phyloP scores from a whole-genome alignment of 441 rosid species.

The Gossypium gossypioides region DNA sequence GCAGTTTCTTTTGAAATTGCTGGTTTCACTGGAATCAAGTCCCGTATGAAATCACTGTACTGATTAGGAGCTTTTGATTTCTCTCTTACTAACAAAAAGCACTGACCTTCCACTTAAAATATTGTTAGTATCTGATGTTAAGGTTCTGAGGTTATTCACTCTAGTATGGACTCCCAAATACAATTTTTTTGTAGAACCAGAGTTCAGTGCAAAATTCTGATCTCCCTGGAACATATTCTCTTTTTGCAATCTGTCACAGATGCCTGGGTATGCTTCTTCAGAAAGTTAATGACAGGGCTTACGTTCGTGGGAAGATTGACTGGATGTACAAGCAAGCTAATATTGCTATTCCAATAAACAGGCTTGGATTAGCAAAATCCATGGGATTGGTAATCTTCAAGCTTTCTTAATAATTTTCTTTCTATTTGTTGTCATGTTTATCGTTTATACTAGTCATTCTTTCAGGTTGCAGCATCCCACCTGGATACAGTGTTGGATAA shows the following conservation, averaged over 20 bases:
- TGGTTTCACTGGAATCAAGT: neutral
- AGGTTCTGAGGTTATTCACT: neutral
- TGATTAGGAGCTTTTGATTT: neutral
- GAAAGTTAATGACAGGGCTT: conserved; percentile 76
- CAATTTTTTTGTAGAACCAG: neutral
- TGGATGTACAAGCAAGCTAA: conserved; percentile 90
- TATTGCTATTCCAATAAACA: conserved; percentile 73
- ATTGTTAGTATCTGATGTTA: neutral
- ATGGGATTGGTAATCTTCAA: conserved; percentile 83
- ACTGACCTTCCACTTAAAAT: neutral
- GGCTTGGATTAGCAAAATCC: conserved; percentile 97
- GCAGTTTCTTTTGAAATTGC: neutral
- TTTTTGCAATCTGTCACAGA: conserved; percentile 30
- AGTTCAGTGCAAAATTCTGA: conserved; percentile 8
- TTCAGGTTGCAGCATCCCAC: conserved; percentile 96
- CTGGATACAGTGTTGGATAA: conserved; percentile 89
- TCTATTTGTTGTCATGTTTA: conserved; percentile 7
- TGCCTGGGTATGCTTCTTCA: conserved; percentile 94
- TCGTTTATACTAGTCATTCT: conserved; percentile 18
- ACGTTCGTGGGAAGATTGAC: conserved; percentile 76
- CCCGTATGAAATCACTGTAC: neutral
- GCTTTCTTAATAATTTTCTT: conserved; percentile 3
- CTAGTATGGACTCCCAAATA: neutral
- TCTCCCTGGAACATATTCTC: neutral
- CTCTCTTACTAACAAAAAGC: neutral